These are phyloP conservation scores for Aspergillus sergii DNA, from an alignment of 2,329 filamentous ascomycete genomes.

Conservation along the genomic window DNA sequence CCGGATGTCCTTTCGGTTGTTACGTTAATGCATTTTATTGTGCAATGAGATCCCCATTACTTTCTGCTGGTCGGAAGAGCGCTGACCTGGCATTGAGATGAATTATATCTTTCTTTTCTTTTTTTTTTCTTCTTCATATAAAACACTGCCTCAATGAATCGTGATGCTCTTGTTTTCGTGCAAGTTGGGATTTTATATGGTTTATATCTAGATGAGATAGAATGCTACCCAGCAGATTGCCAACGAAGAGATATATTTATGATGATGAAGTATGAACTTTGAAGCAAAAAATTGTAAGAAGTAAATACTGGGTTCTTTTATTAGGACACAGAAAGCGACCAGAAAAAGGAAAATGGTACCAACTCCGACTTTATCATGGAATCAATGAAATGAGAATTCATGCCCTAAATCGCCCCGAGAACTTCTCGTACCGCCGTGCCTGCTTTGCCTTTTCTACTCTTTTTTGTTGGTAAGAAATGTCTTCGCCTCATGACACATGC, in stretches of 20 bases:
- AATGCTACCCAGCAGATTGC: slow-evolving; percentile 4
- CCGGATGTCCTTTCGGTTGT: slow-evolving; percentile 22
- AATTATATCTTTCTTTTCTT: not conserved
- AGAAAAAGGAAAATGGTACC: slow-evolving; percentile 36
- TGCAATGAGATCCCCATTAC: slow-evolving; percentile 20
- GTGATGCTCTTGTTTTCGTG: slow-evolving; percentile 3
- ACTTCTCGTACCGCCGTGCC: slow-evolving; percentile 30
- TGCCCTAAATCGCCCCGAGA: slow-evolving; percentile 34
- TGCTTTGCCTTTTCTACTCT: slow-evolving; percentile 25
- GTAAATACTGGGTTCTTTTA: slow-evolving; percentile 37
- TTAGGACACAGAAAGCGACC: slow-evolving; percentile 35
- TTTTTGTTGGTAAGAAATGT: slow-evolving; percentile 19
- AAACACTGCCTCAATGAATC: slow-evolving; percentile 3
- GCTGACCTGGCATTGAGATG: slow-evolving; percentile 31
- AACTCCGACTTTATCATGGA: slow-evolving; percentile 44
- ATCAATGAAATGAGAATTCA: slow-evolving; percentile 41
- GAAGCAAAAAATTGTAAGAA: slow-evolving; percentile 19
- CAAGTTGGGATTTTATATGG: not conserved
- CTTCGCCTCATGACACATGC: slow-evolving; percentile 41
- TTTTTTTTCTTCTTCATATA: not conserved
- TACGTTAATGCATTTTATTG: slow-evolving; percentile 18
- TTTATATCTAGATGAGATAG: slow-evolving; percentile 7
- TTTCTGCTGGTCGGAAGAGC: slow-evolving; percentile 38
- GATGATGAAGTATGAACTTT: slow-evolving; percentile 7
- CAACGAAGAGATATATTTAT: slow-evolving; percentile 7